Percentiles rank a stretch among this genome's conserved stretches.
phyloP scores from a whole-genome alignment of 768 basidiomycete species.

The Phylloporus sp. region DNA sequence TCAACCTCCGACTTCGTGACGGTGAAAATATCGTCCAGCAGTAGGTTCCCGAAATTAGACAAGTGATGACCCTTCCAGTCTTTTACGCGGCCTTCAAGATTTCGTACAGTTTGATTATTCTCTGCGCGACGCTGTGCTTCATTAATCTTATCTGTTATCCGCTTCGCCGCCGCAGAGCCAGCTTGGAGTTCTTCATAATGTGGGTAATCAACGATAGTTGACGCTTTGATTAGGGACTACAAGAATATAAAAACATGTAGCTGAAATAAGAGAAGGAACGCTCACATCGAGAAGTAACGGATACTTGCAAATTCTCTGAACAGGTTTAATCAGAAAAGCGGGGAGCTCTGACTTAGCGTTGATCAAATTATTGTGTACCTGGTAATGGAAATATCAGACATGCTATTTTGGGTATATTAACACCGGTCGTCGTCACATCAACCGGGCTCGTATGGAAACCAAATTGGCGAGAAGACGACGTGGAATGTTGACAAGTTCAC shows the following conservation, averaged over 20 bases:
- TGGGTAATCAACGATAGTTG: constrained; percentile 57
- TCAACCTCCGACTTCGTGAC: constrained; percentile 97
- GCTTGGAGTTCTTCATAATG: constrained; percentile 77
- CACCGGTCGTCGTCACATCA: constrained; percentile 24
- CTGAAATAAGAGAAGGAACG: constrained; percentile 16
- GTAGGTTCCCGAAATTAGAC: constrained; percentile 88
- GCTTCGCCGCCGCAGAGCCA: constrained; percentile 83
- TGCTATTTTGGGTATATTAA: constrained; percentile 18
- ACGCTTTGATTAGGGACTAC: constrained; percentile 74
- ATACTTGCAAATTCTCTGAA: constrained; percentile 98
- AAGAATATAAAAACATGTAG: constrained; percentile 4
- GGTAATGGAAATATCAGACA: constrained; percentile 14
- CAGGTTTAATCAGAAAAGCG: constrained; percentile 97
- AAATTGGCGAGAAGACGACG: constrained; percentile 1
- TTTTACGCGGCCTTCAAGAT: constrained; percentile 80
- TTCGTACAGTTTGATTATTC: constrained; percentile 87
- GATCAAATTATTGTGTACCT: constrained; percentile 82
- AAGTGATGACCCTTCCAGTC: constrained; percentile 99
- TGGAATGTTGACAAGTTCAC: constrained; percentile 31
- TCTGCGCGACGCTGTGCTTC: constrained; percentile 90
- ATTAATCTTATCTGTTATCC: constrained; percentile 93
- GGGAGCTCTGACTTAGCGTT: constrained; percentile 90
- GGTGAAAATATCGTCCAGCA: constrained; percentile 92
- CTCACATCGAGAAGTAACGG: constrained; percentile 88
- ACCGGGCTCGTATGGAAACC: constrained; percentile 17